Base-by-base conservation (phyloP, 345 rosid genomes). In the Camelina sativa region DNA sequence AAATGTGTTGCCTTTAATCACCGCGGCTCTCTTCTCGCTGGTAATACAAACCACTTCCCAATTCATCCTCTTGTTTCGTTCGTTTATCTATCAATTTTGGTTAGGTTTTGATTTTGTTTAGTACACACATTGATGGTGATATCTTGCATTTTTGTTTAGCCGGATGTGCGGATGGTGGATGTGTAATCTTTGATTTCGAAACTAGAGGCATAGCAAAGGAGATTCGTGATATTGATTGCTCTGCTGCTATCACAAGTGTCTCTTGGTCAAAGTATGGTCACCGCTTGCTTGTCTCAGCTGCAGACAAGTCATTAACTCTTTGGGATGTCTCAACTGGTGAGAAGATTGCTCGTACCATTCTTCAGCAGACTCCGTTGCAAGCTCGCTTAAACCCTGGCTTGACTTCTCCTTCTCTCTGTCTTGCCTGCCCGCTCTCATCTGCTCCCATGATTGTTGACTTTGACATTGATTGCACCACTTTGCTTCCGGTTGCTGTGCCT, bases 221-320 rank as follows among this genome's bases (percentile, higher is more conserved):
- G 89, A 89, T 96, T 62, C 89, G 85, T 25, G 96, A 92, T 82
- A 83, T 70, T 51, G 96, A 89, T 5, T 89, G 87, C 67, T 62
- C 70, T 67, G 92, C 97, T 73, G 90, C 99, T 0, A 85, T 96
- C 47, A 96, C 99, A 56, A 92, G 99, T 37, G 85, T 96, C 23
- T 92, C 90, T 58, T 96, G 98, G 99, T 96, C 99, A 16, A 96
- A 87, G 62, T 88, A 81, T 72, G 99, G 99, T 3, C 98, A 91
- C 79, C 89, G 87, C 0, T 79, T 96, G 64, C 99, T 96, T 47
- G 98, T 88, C 11, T 92, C 99, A 22, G 90, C 99, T 80, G 91
- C 99, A 41, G 97, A 96, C 61, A 96, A 96, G 81, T 92, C 99
- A 9, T 81, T 96, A 48, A 84, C 87, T 44, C 96, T 96, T 59